Evolutionary conservation across 2,329 filamentous ascomycete species (phyloP).

Genomic region (Epichloe amarillans): DNA sequence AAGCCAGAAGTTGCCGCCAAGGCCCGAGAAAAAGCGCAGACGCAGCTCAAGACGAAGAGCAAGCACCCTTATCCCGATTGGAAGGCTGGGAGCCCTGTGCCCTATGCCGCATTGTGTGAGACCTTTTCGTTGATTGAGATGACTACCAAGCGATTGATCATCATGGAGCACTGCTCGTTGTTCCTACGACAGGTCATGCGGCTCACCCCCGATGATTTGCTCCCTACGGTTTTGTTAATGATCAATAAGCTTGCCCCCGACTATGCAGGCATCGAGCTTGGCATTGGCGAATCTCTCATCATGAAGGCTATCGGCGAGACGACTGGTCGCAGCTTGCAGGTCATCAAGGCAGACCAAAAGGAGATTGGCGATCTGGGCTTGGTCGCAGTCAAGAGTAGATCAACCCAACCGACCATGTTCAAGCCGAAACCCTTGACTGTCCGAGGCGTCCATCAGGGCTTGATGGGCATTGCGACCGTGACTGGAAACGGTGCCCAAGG

Average conservation of each 20-base stretch:
- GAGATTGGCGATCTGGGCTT: slow-evolving; percentile 92
- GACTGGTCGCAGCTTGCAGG: slow-evolving; percentile 72
- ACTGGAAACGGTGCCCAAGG: slow-evolving; percentile 79
- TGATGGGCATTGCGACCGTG: slow-evolving; percentile 79
- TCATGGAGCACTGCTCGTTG: slow-evolving; percentile 75
- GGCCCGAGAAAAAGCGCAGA: slow-evolving; percentile 67
- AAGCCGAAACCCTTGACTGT: slow-evolving; percentile 87
- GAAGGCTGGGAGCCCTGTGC: slow-evolving; percentile 77
- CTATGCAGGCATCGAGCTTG: slow-evolving; percentile 89
- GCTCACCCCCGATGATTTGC: slow-evolving; percentile 73
- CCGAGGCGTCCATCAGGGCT: slow-evolving; percentile 69
- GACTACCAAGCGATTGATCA: slow-evolving; percentile 82
- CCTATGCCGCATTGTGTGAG: slow-evolving; percentile 85
- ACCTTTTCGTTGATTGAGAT: slow-evolving; percentile 93
- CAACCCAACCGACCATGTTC: slow-evolving; percentile 96
- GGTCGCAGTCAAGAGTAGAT: slow-evolving; percentile 88
- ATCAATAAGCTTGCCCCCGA: slow-evolving; percentile 96
- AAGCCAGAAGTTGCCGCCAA: slow-evolving; percentile 63
- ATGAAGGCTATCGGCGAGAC: slow-evolving; percentile 98
- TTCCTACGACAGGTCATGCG: slow-evolving; percentile 92
- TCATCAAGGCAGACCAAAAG: slow-evolving; percentile 92
- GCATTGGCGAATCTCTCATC: slow-evolving; percentile 95
- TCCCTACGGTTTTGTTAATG: slow-evolving; percentile 87
- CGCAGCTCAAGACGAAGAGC: slow-evolving; percentile 51
- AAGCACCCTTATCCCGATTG: slow-evolving; percentile 92